Percentiles rank a stretch among this genome's conserved stretches.
Conservation (phyloP, 192 early-diverging fungal species). For the Obelidium mucronatum region DNA sequence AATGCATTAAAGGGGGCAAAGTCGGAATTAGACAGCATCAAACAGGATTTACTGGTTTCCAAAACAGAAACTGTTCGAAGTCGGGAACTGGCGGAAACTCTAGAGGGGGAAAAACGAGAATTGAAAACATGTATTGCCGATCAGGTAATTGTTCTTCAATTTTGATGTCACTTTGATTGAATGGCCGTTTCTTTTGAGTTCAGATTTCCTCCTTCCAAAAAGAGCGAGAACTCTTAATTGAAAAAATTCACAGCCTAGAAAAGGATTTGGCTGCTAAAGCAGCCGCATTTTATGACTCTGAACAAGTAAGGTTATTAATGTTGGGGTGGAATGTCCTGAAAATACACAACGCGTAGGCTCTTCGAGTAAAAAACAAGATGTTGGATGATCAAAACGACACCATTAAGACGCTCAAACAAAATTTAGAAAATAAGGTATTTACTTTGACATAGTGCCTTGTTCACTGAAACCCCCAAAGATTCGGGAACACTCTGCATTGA, state of each 20-base stretch:
- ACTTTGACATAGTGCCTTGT: not conserved
- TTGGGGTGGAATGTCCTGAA: not conserved
- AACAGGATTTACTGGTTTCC: slow-evolving; percentile 29
- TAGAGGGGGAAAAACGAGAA: not conserved
- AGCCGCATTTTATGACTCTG: not conserved
- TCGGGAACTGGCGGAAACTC: not conserved
- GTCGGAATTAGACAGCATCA: slow-evolving; percentile 23
- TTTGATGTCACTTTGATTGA: not conserved
- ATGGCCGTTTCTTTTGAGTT: not conserved
- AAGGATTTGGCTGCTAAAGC: not conserved
- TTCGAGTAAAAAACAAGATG: slow-evolving; percentile 64
- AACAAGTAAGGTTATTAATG: not conserved
- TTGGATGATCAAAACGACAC: slow-evolving; percentile 66
- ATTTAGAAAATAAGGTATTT: slow-evolving; percentile 61
- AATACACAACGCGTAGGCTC: slow-evolving; percentile 27
- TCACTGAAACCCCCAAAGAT: slow-evolving; percentile 28
- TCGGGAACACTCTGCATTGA: slow-evolving; percentile 51
- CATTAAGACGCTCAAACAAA: slow-evolving; percentile 59
- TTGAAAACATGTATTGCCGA: not conserved
- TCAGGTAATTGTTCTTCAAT: not conserved
- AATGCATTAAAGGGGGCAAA: slow-evolving; percentile 39
- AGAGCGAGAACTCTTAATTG: not conserved
- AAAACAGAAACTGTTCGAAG: not conserved
- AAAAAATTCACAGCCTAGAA: not conserved
- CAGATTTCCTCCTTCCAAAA: not conserved